Conservation (phyloP, 108 stramenopile genomes). For the Cyclotella distinguenda region DNA sequence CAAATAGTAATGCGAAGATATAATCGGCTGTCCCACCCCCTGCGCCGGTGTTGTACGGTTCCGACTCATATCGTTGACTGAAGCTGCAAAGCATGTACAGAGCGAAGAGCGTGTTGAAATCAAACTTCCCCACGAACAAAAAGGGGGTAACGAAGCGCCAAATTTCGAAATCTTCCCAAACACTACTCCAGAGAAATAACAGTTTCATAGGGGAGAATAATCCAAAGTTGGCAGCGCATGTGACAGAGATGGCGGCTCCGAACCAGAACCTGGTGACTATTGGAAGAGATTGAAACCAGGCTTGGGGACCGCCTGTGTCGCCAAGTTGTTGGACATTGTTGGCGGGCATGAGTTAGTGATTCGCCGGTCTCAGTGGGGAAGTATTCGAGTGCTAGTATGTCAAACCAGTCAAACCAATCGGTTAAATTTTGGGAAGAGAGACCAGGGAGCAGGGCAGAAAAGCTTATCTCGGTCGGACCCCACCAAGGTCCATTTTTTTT, state of each 20-base stretch:
- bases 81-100: conserved; percentile 68
- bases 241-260: conserved; percentile 59
- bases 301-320: conserved; percentile 50
- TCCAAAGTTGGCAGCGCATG: conserved; percentile 71
- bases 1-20: conserved; percentile 67
- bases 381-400: too few relatives aligned
- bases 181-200: conserved; percentile 52
- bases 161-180: conserved; percentile 65
- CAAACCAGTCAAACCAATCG: too few relatives aligned
- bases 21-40: conserved; percentile 73
- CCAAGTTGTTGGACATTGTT: conserved; percentile 33
- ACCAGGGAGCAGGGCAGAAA: too few relatives aligned
- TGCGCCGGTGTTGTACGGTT: conserved; percentile 89
- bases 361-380: too few relatives aligned
- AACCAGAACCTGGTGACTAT: conserved; percentile 85
- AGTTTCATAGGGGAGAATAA: conserved; percentile 59
- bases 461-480: too few relatives aligned
- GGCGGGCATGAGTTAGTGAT: conserved; percentile 24
- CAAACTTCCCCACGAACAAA: conserved; percentile 69
- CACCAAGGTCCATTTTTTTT: too few relatives aligned
- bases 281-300: conserved; percentile 82
- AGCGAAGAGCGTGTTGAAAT: conserved; percentile 70
- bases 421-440: too few relatives aligned
- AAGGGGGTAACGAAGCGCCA: conserved; percentile 84
- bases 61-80: conserved; percentile 71